Conservation (phyloP, 176 grass and related monocot genomes). For the Ensete ventricosum region DNA sequence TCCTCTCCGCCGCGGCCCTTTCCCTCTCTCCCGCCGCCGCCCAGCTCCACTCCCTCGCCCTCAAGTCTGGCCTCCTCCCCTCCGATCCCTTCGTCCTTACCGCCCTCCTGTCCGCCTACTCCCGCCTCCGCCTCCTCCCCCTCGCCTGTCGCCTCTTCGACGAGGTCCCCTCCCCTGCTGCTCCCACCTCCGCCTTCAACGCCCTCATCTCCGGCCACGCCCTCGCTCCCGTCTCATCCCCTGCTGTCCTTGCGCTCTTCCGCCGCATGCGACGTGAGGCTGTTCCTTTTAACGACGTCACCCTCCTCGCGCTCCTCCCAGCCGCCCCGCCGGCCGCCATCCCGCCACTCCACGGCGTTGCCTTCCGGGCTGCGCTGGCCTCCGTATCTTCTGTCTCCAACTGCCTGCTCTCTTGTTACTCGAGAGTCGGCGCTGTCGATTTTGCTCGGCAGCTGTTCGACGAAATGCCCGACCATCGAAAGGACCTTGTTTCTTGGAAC, state of each 20-base stretch:
- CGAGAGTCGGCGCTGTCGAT: slow-evolving; percentile 26
- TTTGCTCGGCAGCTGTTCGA: slow-evolving; percentile 40
- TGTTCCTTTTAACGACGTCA: slow-evolving; percentile 41
- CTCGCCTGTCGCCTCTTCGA: slow-evolving; percentile 30
- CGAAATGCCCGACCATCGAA: slow-evolving; percentile 35
- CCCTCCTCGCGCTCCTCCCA: slow-evolving; percentile 43
- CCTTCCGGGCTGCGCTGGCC: slow-evolving; percentile 10
- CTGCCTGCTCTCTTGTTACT: slow-evolving; percentile 39
- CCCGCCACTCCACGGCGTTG: slow-evolving; percentile 42
- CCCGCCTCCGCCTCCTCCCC: slow-evolving; percentile 37
- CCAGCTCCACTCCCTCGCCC: slow-evolving; percentile 41
- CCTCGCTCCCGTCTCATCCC: slow-evolving; percentile 22
- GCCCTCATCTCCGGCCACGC: slow-evolving; percentile 54
- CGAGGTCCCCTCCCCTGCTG: slow-evolving; percentile 7
- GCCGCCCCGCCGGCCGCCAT: slow-evolving; percentile 20
- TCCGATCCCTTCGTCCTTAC: slow-evolving; percentile 48
- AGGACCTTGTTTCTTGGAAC: slow-evolving; percentile 60
- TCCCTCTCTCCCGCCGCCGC: slow-evolving; percentile 24
- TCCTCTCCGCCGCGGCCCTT: slow-evolving; percentile 39
- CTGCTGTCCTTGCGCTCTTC: slow-evolving; percentile 33
- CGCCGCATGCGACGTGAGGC: slow-evolving; percentile 29
- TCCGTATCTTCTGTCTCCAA: slow-evolving; percentile 31
- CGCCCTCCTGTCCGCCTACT: slow-evolving; percentile 39
- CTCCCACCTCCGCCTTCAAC: slow-evolving; percentile 43
- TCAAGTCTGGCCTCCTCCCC: slow-evolving; percentile 46